Evolutionary conservation across 2,329 filamentous ascomycete species (phyloP), one percentile per base, ranked within the genome.

Genomic region (Cadophora sp.): DNA sequence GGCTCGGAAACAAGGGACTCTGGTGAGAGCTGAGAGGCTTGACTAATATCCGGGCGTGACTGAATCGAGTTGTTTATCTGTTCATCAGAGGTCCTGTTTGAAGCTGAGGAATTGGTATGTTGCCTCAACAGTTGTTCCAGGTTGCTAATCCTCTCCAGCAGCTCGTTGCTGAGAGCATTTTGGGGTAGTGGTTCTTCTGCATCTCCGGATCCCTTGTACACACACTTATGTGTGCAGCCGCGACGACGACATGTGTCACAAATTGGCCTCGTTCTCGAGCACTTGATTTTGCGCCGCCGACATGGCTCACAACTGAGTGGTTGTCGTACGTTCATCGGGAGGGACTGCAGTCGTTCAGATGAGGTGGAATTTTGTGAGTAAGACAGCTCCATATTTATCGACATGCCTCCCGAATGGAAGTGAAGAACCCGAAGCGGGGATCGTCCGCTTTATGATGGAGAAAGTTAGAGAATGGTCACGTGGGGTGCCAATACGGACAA

Each of bases 281-380:
- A 71, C 50, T 64, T 67, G 59, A 71, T 71, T 34, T 71, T 71
- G 8, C 69, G 62, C 16, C 60, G 64, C 9, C 67, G 62, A 63
- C 69, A 71, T 27, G 67, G 67, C 43, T 71, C 69, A 46, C 69
- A 71, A 50, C 67, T 69, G 16, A 69, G 53, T 27, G 64, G 67
- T 29, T 69, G 67, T n/a, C 67, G 60, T 24, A 65, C 55, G 27
- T 29, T 65, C 9, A 48, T 48, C 43, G 37, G 9, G 5, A 5
- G 31, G 8, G 26, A 14, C 24, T 40, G 46, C 22, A n/a, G 11
- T 7, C 22, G 58, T 24, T 61, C 34, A 7, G 58, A 27, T 27
- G 31, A 46, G 2, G 22, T n/a, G 22, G 37, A 16, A 3, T 26
- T 24, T 2, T 50, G n/a, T 24, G 46, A 22, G 22, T 64, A 53